phyloP scores from a whole-genome alignment of 106 monocot species.

The Phalaenopsis equestris region DNA sequence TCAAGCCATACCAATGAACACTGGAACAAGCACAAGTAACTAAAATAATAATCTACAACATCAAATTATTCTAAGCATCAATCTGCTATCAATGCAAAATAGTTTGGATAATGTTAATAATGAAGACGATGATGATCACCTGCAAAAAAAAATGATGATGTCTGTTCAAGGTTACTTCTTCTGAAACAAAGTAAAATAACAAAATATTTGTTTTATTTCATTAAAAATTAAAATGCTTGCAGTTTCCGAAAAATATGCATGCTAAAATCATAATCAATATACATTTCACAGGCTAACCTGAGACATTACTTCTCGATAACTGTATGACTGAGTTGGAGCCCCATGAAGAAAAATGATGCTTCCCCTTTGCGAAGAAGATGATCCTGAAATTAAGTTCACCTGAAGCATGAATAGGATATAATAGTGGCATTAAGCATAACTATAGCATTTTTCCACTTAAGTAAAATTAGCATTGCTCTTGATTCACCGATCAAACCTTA shows the following conservation, averaged over 20 bases:
- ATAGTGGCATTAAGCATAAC: background rate
- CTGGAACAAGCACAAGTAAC: background rate
- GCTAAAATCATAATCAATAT: background rate
- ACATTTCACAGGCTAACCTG: conserved; percentile 35
- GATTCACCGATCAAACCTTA: background rate
- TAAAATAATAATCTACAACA: background rate
- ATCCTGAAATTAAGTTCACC: conserved; percentile 28
- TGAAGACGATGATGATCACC: background rate
- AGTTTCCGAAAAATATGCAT: background rate
- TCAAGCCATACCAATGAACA: background rate
- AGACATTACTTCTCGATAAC: conserved; percentile 86
- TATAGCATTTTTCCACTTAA: background rate
- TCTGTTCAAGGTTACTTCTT: background rate
- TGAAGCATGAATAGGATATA: background rate
- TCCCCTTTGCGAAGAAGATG: conserved; percentile 40
- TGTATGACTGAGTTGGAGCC: conserved; percentile 89
- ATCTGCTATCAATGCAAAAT: background rate
- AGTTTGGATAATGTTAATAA: background rate
- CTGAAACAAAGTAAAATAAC: background rate
- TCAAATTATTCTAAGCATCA: conserved; percentile 1
- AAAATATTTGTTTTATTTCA: background rate
- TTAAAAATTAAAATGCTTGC: background rate
- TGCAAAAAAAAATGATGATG: background rate
- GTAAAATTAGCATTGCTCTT: background rate
- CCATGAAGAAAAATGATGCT: conserved; percentile 84